Evolutionary conservation across 1,139 yeast genomes (phyloP), one percentile per base, ranked within the genome.

Genomic region (Saccharomyces pastorianus): DNA sequence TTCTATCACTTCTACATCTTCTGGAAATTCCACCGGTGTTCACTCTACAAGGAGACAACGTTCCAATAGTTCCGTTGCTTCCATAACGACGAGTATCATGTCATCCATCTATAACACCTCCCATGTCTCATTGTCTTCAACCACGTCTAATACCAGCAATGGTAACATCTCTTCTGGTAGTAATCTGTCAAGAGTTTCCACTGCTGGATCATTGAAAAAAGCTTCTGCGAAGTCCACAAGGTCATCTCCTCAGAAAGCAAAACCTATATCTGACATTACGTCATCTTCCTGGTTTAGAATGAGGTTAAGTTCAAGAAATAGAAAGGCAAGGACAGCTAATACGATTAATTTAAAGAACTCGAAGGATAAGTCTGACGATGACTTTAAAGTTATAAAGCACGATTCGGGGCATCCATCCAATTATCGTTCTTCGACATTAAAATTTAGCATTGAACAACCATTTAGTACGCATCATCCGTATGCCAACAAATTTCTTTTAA

Each of bases 401-500:
- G 29, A 29, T 14, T 31, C 38, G 25, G 23, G 13, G 14, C 38
- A 44, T 31, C 44, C 44, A 20, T 17, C 44, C 25, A 38, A 20
- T 9, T 9, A 4, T 38, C 44, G 44, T 38, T n/a, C 44, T 17
- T 38, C 44, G 2, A 38, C 8, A 6, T 9, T 38, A 11, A 38
- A 17, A 38, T 38, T 38, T 20, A 52, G 46, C 32, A 32, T 52
- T 27, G 56, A 50, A 27, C 54, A 53, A 38, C 61, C 63, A n/a
- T 50, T 55, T 28, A 55, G 47, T 26, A 53, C 56, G 0, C 50
- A 67, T 8, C 91, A 85, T 64, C 93, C 91, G 2, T 66, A 71
- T 44, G 82, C 83, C 49, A 84, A 82, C 64, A 77, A 78, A 58
- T 81, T 80, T 58, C 66, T 85, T 46, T 63, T 75, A 52, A 82